Evolutionary conservation across 257 asterid genomes (phyloP).

Genomic region (Echium plantagineum): DNA sequence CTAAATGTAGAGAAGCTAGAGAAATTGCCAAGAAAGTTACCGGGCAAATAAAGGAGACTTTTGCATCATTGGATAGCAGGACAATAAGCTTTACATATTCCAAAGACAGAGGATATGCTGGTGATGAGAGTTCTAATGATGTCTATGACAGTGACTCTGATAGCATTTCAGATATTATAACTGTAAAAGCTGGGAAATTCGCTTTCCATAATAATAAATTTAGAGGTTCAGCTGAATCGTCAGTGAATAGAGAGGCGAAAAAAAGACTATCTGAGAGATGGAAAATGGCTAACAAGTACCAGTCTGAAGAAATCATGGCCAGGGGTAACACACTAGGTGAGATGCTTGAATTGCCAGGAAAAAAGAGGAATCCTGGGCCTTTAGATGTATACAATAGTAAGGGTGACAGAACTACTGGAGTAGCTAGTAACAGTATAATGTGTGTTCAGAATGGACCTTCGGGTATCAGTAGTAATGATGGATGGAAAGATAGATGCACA

Average conservation of each 20-base stretch:
- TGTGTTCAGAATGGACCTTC: constrained; percentile 1
- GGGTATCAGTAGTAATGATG: constrained; percentile 63
- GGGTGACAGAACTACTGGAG: constrained; percentile 18
- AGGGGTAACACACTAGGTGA: constrained; percentile 67
- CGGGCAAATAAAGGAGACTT: constrained; percentile 42
- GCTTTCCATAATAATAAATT: constrained; percentile 25
- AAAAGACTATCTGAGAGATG: constrained; percentile 80
- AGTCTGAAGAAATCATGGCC: constrained; percentile 39
- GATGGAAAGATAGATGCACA: constrained; percentile 49
- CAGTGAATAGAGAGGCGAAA: constrained; percentile 62
- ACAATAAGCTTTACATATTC: constrained; percentile 24
- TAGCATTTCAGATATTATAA: constrained; percentile 36
- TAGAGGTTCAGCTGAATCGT: constrained; percentile 34
- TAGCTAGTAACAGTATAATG: constrained; percentile 20
- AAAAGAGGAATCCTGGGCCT: constrained; percentile 17
- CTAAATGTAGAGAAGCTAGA: constrained; percentile 48
- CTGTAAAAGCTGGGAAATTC: constrained; percentile 33
- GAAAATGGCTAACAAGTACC: constrained; percentile 55
- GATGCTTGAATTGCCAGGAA: constrained; percentile 61
- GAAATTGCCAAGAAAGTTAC: constrained; percentile 56
- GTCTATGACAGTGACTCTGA: constrained; percentile 65
- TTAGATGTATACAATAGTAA: constrained; percentile 24
- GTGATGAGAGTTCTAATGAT: constrained; percentile 82
- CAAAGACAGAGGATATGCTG: constrained; percentile 60
- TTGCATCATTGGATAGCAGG: constrained; percentile 23